A percentile compares a stretch with the other conserved stretches of the same genome.
Conservation (phyloP, 257 asterid genomes). For the Cinchona pubescens region DNA sequence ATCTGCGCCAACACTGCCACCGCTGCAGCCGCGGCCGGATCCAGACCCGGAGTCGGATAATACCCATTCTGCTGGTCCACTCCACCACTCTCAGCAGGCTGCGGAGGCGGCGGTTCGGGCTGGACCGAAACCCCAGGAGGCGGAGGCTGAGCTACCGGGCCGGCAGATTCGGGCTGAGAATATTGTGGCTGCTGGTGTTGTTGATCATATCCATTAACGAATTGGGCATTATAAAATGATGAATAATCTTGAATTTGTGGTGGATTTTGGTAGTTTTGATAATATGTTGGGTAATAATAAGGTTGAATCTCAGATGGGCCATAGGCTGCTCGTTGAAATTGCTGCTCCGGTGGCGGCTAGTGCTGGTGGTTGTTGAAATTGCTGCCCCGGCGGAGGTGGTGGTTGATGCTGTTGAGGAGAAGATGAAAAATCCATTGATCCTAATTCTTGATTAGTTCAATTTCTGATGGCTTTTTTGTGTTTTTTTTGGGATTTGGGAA, state of each 20-base stretch:
- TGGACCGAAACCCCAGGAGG: background rate
- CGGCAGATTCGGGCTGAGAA: background rate
- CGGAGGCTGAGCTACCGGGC: background rate
- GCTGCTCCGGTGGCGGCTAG: background rate
- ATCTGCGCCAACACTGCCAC: constrained; percentile 5
- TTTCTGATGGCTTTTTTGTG: background rate
- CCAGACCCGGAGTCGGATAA: background rate
- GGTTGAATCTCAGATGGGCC: background rate
- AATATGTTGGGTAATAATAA: background rate
- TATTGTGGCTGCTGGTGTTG: background rate
- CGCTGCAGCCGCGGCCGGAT: constrained; percentile 5
- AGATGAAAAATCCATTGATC: background rate
- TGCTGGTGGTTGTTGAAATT: background rate
- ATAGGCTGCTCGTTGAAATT: background rate
- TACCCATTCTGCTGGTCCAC: constrained; percentile 18
- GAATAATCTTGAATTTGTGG: background rate
- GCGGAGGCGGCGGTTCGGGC: background rate
- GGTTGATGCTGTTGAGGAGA: background rate
- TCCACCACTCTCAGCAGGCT: background rate
- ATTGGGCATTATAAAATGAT: background rate
- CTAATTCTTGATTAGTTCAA: background rate
- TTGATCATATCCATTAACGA: background rate
- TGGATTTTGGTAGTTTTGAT: background rate
- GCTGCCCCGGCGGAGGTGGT: background rate
- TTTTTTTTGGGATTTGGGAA: background rate